phyloP scores from a whole-genome alignment of 2,329 filamentous ascomycete species.

The Zasmidium angulare region DNA sequence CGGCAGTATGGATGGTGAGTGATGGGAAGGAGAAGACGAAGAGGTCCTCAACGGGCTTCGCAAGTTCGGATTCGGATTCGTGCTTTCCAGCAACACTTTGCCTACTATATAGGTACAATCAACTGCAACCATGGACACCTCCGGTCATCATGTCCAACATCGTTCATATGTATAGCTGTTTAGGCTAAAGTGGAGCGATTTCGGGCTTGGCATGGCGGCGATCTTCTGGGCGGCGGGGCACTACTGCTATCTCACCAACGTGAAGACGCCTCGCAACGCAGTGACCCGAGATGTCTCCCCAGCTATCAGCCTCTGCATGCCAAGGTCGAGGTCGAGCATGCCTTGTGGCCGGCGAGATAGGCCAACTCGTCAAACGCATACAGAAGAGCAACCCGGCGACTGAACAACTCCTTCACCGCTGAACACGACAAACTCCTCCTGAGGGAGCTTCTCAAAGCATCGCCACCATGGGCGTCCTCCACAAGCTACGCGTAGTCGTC shows the following conservation, averaged over 20 bases:
- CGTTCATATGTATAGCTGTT: not conserved
- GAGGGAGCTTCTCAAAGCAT: not conserved
- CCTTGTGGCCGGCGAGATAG: not conserved
- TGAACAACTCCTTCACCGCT: not conserved
- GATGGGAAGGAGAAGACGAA: too few relatives aligned
- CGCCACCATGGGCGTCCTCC: constrained; percentile 22
- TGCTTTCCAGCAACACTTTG: too few relatives aligned
- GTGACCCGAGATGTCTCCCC: too few relatives aligned
- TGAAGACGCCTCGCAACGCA: too few relatives aligned
- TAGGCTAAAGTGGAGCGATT: not conserved
- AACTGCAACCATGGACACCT: too few relatives aligned
- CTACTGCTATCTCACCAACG: not conserved
- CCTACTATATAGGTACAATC: too few relatives aligned
- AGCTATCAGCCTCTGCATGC: not conserved
- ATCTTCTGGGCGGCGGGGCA: not conserved
- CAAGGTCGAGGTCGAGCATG: not conserved
- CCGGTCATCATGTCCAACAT: not conserved
- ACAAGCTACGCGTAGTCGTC: constrained; percentile 24
- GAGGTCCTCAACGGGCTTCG: too few relatives aligned
- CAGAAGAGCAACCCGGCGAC: not conserved
- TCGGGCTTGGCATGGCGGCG: not conserved
- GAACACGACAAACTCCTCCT: too few relatives aligned
- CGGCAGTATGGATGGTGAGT: too few relatives aligned
- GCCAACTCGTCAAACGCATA: not conserved
- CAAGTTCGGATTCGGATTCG: too few relatives aligned